These are phyloP conservation scores for Forsythia viridissima DNA, from an alignment of 257 asterid species.

Conservation along the genomic window DNA sequence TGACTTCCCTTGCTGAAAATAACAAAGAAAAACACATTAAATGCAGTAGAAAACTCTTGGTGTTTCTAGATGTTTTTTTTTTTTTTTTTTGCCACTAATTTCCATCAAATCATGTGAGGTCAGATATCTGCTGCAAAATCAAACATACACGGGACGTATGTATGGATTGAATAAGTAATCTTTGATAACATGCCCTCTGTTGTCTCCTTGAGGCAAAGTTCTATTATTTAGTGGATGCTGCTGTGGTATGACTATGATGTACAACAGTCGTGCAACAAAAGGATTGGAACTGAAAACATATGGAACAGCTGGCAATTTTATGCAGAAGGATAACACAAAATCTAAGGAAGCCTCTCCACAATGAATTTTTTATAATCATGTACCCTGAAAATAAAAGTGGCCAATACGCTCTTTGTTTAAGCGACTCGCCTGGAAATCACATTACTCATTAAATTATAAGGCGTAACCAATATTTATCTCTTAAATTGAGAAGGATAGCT, in stretches of 20 bases:
- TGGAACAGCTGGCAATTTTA: constrained; percentile 3
- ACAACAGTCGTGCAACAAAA: background rate
- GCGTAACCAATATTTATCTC: background rate
- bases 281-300: background rate
- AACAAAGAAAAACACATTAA: no score
- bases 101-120: background rate
- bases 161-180: background rate
- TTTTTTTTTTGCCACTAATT: no score
- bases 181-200: background rate
- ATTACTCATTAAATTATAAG: background rate
- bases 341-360: background rate
- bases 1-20: no score
- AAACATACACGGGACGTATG: background rate
- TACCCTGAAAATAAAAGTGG: background rate
- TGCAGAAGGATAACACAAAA: background rate
- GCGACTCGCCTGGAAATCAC: background rate
- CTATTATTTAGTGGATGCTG: background rate
- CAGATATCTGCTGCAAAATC: background rate
- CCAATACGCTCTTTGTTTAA: background rate
- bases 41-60: no score
- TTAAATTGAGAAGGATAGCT: background rate
- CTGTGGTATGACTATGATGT: background rate
- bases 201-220: background rate
- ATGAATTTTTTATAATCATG: no score
- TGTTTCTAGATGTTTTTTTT: no score